Evolutionary conservation across 176 grass and related monocot genomes (phyloP).

Genomic region (Carex scoparia): DNA sequence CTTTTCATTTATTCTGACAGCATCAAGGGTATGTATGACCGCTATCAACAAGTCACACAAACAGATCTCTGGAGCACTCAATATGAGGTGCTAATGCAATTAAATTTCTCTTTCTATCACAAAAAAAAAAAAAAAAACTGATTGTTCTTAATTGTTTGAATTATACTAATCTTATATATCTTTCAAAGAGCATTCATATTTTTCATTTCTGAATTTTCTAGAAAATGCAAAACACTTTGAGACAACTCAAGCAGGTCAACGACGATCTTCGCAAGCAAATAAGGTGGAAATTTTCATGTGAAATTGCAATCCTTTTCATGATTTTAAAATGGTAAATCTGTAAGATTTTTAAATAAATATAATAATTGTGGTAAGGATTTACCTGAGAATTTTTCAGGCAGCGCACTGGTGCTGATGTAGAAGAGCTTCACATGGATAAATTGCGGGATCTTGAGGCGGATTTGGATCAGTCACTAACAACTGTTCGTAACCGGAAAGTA

Average conservation of each 20-base stretch:
- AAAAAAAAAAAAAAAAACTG: too few relatives aligned
- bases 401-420: slow-evolving; percentile 79
- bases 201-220: slow-evolving; percentile 9
- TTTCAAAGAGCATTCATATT: neutral
- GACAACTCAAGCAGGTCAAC: slow-evolving; percentile 92
- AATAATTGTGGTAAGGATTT: neutral
- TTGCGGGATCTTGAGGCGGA: slow-evolving; percentile 88
- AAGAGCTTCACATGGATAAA: slow-evolving; percentile 62
- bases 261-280: slow-evolving; percentile 82
- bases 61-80: slow-evolving; percentile 80
- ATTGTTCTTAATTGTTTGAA: neutral
- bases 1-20: slow-evolving; percentile 26
- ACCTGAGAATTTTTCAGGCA: slow-evolving; percentile 40
- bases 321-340: neutral
- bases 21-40: slow-evolving; percentile 79
- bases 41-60: slow-evolving; percentile 67
- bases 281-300: slow-evolving; percentile 28
- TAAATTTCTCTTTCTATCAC: neutral
- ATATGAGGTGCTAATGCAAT: slow-evolving; percentile 50
- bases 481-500: slow-evolving; percentile 77
- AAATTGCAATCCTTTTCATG: neutral
- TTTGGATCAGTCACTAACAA: slow-evolving; percentile 63
- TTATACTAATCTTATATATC: neutral
- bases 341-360: neutral
- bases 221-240: slow-evolving; percentile 93